Percentiles rank a stretch among this genome's conserved stretches.
phyloP scores from a whole-genome alignment of 352 stramenopile species.

The Aphanomyces astaci region DNA sequence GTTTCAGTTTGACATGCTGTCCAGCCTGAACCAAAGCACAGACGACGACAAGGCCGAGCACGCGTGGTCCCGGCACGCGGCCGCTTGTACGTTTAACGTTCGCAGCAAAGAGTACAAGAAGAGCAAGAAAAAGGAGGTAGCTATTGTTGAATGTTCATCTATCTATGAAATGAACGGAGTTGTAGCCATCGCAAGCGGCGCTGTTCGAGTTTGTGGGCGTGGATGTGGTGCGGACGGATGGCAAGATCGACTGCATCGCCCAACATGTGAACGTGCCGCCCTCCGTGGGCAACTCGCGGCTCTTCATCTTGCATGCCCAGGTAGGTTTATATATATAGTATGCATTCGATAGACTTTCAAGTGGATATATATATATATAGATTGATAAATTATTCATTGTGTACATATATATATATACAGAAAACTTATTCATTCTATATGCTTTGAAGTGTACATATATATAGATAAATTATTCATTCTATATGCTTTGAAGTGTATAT shows the following conservation, averaged over 20 bases:
- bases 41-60: constrained; percentile 20
- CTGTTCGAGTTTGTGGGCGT: constrained; percentile 75
- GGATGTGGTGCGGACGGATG: constrained; percentile 57
- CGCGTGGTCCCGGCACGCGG: constrained; percentile 25
- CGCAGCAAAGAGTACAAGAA: constrained; percentile 77
- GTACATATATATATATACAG: no score
- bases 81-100: constrained; percentile 52
- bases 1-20: constrained; percentile 20
- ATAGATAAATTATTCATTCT: no score
- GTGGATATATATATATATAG: no score
- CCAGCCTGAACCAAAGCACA: neutral
- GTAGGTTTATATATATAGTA: no score
- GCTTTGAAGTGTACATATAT: no score
- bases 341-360: no score
- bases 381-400: no score
- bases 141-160: neutral
- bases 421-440: no score
- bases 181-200: constrained; percentile 42
- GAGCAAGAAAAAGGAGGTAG: constrained; percentile 66
- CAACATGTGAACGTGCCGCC: constrained; percentile 58
- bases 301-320: constrained; percentile 81
- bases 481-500: no score
- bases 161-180: no score
- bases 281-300: constrained; percentile 41
- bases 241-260: constrained; percentile 67